Percentiles rank a stretch among this genome's conserved stretches.
Evolutionary conservation across 495 filamentous ascomycete genomes (phyloP).

Genomic region (Penicillium turbatum): DNA sequence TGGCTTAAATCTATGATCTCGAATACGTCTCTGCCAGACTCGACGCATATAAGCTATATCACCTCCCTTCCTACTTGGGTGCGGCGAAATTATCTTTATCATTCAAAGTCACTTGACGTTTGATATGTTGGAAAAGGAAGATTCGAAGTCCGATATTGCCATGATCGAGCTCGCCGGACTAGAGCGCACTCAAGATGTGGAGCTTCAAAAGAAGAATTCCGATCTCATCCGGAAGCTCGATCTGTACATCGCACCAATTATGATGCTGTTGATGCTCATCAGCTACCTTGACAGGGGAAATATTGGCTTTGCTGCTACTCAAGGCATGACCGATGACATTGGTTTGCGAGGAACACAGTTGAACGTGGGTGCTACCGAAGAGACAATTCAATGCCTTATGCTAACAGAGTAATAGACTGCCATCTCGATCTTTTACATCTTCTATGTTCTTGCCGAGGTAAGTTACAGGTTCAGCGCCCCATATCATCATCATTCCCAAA

Average conservation of each 20-base stretch:
- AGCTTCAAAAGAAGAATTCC: neutral
- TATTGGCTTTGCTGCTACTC: neutral
- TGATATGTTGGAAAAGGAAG: neutral
- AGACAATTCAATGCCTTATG: neutral
- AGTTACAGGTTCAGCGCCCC: too few relatives aligned
- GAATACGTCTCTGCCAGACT: too few relatives aligned
- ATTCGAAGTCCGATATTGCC: neutral
- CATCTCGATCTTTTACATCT: neutral
- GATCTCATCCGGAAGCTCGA: neutral
- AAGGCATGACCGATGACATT: neutral
- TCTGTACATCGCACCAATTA: neutral
- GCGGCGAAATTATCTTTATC: too few relatives aligned
- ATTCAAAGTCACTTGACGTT: neutral
- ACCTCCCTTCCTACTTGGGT: too few relatives aligned
- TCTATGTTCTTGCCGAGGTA: neutral
- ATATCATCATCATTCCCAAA: too few relatives aligned
- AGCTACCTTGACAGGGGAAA: neutral
- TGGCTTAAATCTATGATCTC: too few relatives aligned
- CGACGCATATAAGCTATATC: too few relatives aligned
- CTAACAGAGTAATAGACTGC: neutral
- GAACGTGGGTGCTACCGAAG: neutral
- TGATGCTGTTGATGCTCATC: neutral
- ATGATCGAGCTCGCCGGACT: neutral
- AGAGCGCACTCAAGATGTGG: neutral
- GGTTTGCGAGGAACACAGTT: neutral